Conservation (phyloP, 805 yeast genomes). For the Cyberlindnera galapagoensis region DNA sequence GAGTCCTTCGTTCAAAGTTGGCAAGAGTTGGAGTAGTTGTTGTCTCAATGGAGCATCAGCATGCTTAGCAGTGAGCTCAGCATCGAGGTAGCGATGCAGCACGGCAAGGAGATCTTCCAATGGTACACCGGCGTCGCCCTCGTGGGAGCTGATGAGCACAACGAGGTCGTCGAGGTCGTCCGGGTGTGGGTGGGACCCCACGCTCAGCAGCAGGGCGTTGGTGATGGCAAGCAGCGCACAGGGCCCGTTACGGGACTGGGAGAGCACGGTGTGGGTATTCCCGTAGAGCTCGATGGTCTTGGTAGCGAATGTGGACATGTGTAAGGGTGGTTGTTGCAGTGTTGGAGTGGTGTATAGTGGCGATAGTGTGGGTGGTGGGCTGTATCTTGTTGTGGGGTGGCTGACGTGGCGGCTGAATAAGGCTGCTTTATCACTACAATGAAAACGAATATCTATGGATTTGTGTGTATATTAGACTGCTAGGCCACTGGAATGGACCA, state of each 20-base stretch:
- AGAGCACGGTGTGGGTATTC: conserved; percentile 41
- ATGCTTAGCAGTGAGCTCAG: background rate
- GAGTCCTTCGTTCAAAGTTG: conserved; percentile 63
- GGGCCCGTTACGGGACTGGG: conserved; percentile 83
- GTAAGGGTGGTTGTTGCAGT: too few species aligned
- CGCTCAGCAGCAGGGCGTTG: conserved; percentile 58
- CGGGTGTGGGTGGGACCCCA: conserved; percentile 18
- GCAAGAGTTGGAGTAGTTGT: conserved; percentile 53
- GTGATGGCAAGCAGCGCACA: conserved; percentile 78
- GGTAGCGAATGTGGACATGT: conserved; percentile 8
- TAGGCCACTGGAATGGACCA: too few species aligned
- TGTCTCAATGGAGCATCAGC: conserved; percentile 1
- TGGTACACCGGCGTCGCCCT: conserved; percentile 28
- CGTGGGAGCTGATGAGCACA: conserved; percentile 25
- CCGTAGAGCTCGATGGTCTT: conserved; percentile 20
- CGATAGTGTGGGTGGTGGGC: too few species aligned
- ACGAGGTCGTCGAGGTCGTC: conserved; percentile 22
- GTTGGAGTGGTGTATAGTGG: too few species aligned
- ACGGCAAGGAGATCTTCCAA: conserved; percentile 41
- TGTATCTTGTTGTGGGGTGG: too few species aligned
- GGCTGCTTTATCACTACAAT: too few species aligned
- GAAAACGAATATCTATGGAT: too few species aligned
- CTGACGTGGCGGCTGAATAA: too few species aligned
- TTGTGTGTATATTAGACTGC: too few species aligned
- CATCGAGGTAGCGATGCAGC: conserved; percentile 25